Conservation (phyloP, 2,329 filamentous ascomycete genomes). For the Paracoccidioides brasiliensis region DNA sequence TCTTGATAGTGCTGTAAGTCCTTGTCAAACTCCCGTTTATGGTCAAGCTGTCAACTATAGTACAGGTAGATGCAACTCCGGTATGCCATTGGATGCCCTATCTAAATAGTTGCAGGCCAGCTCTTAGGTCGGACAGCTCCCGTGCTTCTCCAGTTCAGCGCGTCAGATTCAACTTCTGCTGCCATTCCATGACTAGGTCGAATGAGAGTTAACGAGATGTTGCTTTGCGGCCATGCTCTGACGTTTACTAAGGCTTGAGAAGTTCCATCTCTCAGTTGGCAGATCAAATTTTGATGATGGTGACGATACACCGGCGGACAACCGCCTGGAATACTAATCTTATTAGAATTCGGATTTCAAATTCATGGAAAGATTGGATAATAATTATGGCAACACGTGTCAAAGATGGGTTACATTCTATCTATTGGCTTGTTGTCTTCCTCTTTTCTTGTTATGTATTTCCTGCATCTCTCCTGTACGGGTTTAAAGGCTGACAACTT, state of each 20-base stretch:
- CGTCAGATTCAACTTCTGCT: not conserved
- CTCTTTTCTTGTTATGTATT: not conserved
- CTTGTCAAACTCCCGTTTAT: not conserved
- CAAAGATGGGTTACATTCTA: not conserved
- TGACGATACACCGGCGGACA: not conserved
- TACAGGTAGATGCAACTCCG: not conserved
- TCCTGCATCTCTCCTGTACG: not conserved
- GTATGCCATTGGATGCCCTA: not conserved
- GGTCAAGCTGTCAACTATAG: not conserved
- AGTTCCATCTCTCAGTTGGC: not conserved
- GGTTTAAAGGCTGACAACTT: constrained; percentile 2
- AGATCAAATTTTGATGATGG: not conserved
- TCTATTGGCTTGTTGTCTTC: not conserved
- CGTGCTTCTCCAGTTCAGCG: not conserved
- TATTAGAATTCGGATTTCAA: not conserved
- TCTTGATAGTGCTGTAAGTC: not conserved
- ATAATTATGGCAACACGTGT: constrained; percentile 2
- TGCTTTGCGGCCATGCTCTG: not conserved
- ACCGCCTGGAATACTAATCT: not conserved
- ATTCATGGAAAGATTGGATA: not conserved
- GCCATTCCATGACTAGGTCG: not conserved
- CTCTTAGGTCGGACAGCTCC: not conserved
- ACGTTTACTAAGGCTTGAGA: not conserved
- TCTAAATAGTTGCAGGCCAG: not conserved
- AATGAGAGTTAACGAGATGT: not conserved